A percentile compares a stretch with the other conserved stretches of the same genome.
These are phyloP conservation scores for Erodium moschatum DNA, from an alignment of 441 rosid species.

Conservation along the genomic window DNA sequence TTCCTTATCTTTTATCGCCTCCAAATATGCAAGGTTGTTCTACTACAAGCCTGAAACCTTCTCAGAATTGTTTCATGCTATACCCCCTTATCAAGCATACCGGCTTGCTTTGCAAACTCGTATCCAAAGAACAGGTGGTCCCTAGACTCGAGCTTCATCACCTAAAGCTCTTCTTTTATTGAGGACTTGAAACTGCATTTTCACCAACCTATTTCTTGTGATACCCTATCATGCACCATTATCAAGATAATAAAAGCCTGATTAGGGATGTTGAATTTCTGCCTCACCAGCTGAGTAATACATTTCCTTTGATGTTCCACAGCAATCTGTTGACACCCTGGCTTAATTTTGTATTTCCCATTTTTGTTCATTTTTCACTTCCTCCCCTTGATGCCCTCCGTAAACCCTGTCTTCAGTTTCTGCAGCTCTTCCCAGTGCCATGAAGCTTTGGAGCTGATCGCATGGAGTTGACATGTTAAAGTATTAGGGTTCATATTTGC, in stretches of 20 bases:
- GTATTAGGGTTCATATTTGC: not conserved
- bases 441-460: not conserved
- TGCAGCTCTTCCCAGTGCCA: not conserved
- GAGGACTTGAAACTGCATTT: not conserved
- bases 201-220: not conserved
- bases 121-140: not conserved
- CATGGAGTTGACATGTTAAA: not conserved
- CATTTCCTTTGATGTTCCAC: not conserved
- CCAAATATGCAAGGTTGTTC: not conserved
- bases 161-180: not conserved
- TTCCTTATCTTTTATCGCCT: not conserved
- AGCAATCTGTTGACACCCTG: not conserved
- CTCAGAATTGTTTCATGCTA: not conserved
- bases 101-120: not conserved
- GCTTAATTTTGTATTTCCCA: not conserved
- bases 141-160: not conserved
- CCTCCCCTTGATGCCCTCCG: not conserved
- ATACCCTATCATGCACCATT: not conserved
- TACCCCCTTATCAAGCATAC: not conserved
- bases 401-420: not conserved
- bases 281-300: not conserved
- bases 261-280: not conserved
- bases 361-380: not conserved
- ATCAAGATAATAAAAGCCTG: not conserved
- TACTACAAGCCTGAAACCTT: not conserved